A percentile compares a stretch with the other conserved stretches of the same genome.
Evolutionary conservation across 2,329 filamentous ascomycete species (phyloP).

Genomic region (Trichophyton simii): DNA sequence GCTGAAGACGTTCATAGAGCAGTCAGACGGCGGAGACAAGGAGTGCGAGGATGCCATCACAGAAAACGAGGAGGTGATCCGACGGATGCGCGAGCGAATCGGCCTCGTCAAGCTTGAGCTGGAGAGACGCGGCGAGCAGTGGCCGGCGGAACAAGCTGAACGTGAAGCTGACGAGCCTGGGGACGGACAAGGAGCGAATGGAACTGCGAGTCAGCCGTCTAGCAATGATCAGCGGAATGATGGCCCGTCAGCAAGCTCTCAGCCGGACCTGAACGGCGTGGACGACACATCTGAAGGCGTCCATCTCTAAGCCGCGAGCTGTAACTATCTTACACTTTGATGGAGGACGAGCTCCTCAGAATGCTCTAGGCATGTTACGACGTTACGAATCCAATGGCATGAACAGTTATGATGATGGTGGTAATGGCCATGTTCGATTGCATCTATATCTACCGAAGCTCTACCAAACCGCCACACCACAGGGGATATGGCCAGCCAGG

Average conservation of each 20-base stretch:
- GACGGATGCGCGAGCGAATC: constrained; percentile 44
- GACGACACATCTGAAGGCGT: background rate
- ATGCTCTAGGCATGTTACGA: background rate
- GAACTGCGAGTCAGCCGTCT: background rate
- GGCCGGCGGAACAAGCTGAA: constrained; percentile 21
- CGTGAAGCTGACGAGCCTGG: background rate
- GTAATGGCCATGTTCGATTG: too few relatives aligned
- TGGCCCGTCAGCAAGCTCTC: background rate
- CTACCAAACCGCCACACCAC: too few relatives aligned
- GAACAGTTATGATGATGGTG: background rate
- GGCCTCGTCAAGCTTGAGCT: constrained; percentile 40
- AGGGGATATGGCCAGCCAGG: too few relatives aligned
- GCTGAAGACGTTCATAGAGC: constrained; percentile 38
- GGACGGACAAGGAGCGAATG: background rate
- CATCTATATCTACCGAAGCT: too few relatives aligned
- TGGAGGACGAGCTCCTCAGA: too few relatives aligned
- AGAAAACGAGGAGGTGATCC: constrained; percentile 48
- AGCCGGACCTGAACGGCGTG: background rate
- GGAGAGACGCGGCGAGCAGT: constrained; percentile 43
- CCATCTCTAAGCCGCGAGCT: background rate
- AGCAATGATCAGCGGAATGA: background rate
- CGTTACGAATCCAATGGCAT: background rate
- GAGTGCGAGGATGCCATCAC: constrained; percentile 45
- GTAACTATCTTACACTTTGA: background rate
- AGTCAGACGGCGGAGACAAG: constrained; percentile 33